These are phyloP conservation scores for Trichosporon faecale DNA, from an alignment of 1,284 basidiomycete species.

Conservation along the genomic window DNA sequence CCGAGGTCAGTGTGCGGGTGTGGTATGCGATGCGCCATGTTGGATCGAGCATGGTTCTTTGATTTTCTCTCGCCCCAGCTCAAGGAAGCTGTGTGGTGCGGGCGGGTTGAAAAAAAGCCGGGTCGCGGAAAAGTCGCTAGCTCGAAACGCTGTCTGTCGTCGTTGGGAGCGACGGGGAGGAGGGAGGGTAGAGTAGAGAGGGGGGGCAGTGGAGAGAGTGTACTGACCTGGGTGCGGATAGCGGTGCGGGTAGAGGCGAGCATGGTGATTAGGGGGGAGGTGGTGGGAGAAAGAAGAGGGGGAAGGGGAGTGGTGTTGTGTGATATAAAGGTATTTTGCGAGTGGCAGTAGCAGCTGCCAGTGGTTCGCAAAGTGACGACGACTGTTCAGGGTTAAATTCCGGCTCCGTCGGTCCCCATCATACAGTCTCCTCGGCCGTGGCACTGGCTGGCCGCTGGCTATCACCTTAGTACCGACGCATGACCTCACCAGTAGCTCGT, in stretches of 20 bases:
- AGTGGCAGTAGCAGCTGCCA: neutral
- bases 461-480: neutral
- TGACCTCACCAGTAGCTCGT: neutral
- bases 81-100: neutral
- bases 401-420: constrained; percentile 6
- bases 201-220: neutral
- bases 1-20: no score
- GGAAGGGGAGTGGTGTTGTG: neutral
- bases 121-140: neutral
- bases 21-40: no score
- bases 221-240: constrained; percentile 39
- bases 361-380: constrained; percentile 1
- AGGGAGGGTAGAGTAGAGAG: neutral
- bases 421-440: neutral
- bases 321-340: constrained; percentile 2
- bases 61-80: neutral
- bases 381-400: constrained; percentile 9
- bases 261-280: constrained; percentile 17
- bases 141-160: neutral
- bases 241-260: constrained; percentile 28
- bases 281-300: constrained; percentile 8
- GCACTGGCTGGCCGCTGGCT: neutral
- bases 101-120: neutral
- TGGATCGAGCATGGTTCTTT: neutral
- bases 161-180: neutral